These are phyloP conservation scores for Amanita muscaria DNA, from an alignment of 768 basidiomycete genomes.

Conservation along the genomic window DNA sequence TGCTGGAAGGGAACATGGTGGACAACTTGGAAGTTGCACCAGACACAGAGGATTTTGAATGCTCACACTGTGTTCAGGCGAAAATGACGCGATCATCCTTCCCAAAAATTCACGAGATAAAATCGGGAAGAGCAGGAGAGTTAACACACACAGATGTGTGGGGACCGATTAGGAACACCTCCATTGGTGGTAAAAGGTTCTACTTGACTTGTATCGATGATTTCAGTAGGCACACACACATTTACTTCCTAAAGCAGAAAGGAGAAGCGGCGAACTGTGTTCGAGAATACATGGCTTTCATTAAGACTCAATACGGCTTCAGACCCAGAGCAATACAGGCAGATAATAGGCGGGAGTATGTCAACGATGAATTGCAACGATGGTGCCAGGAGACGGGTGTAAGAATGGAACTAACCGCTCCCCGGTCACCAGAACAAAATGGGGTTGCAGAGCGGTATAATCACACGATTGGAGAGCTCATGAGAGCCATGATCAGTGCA, in stretches of 20 bases:
- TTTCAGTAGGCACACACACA: no score
- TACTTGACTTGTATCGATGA: no score
- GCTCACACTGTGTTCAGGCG: no score
- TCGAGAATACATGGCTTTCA: neutral
- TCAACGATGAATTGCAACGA: conserved; percentile 11
- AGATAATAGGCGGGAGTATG: conserved; percentile 19
- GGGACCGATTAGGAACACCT: no score
- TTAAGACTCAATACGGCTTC: conserved; percentile 13
- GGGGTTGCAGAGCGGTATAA: conserved; percentile 24
- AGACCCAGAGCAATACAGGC: conserved; percentile 10
- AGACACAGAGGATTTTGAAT: no score
- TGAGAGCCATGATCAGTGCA: conserved; percentile 15
- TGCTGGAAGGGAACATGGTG: no score
- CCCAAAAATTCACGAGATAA: no score
- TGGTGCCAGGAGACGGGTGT: conserved; percentile 17
- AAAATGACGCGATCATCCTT: no score
- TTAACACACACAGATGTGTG: conserved; percentile 9
- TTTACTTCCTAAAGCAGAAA: neutral
- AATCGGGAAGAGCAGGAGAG: neutral
- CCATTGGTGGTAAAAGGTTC: neutral
- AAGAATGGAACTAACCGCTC: conserved; percentile 18
- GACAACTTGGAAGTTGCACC: no score
- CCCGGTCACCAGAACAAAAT: conserved; percentile 23
- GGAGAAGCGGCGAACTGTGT: neutral
- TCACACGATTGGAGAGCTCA: conserved; percentile 15